phyloP scores from a whole-genome alignment of 129 eudicot genomes.

The Pulicaria dysenterica region DNA sequence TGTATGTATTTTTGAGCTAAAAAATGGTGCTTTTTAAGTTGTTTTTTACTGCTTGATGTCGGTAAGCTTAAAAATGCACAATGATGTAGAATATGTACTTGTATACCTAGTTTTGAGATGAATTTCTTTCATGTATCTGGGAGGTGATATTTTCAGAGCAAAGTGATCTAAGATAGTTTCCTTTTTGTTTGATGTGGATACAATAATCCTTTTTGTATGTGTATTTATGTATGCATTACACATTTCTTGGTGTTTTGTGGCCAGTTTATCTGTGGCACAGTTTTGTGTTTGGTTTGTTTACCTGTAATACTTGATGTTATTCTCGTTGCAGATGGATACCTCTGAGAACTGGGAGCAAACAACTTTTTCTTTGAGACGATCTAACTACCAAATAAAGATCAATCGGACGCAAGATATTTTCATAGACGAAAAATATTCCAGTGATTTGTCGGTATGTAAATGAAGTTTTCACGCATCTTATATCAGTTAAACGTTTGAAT shows the following conservation, averaged over 20 bases:
- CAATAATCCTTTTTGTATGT: background rate
- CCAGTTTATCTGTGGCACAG: constrained; percentile 24
- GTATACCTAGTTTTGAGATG: too few species aligned
- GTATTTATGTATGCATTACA: background rate
- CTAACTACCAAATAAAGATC: constrained; percentile 70
- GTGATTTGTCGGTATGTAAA: constrained; percentile 70
- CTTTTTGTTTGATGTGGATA: too few species aligned
- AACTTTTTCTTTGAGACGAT: constrained; percentile 63
- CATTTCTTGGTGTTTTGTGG: constrained; percentile 13
- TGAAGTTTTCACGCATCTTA: too few species aligned
- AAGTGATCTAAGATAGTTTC: too few species aligned
- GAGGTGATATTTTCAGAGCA: too few species aligned
- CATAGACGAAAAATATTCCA: constrained; percentile 68
- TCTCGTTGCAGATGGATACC: constrained; percentile 58
- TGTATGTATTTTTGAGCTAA: background rate
- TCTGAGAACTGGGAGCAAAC: constrained; percentile 80
- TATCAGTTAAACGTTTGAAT: background rate
- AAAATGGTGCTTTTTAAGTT: too few species aligned
- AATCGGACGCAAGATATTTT: constrained; percentile 46
- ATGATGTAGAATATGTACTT: background rate
- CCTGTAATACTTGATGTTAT: background rate
- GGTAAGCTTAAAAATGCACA: background rate
- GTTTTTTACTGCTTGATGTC: background rate
- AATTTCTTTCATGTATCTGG: too few species aligned
- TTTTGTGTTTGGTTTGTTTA: background rate